Base-by-base conservation (phyloP, 1,284 basidiomycete genomes). In the Ustilago trichophora region DNA sequence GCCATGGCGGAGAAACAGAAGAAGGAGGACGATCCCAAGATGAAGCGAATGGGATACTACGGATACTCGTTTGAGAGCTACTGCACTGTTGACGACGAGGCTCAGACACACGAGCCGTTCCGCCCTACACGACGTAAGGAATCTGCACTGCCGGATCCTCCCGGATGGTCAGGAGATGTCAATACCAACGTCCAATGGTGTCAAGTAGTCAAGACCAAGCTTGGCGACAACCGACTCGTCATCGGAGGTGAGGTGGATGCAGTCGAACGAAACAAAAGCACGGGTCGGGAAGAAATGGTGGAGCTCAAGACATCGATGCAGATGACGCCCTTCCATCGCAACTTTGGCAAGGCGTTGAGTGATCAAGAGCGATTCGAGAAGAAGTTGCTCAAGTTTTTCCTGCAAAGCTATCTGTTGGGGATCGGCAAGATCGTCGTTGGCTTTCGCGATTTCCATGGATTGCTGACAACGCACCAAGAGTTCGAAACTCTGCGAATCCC, bases 131-230 rank as follows among this genome's bases (percentile, higher is more conserved):
- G n/a, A n/a, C n/a, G n/a, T n/a, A n/a, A n/a, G n/a, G n/a, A n/a
- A n/a, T n/a, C n/a, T n/a, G n/a, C n/a, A n/a, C n/a, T n/a, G n/a
- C n/a, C n/a, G n/a, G n/a, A 55, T 25, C 66, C 71, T 1, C 43
- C 42, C 7, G 73, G 75, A 0, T 94, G 92, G 91, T 87, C 90
- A 47, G 91, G 90, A 0, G 88, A 91, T 63, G 91, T 97, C 9
- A 88, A 98, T 78, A 96, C 92, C 6, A 97, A 97, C 76, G 88
- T 92, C 0, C 94, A 97, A 80, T 98, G 93, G 93, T 97, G 94
- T 79, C 90, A 88, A 64, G 88, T 98, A 22, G 90, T 95, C 38
- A 91, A 92, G 79, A 93, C 92, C 3, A 92, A 91, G 58, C 86
- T 97, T 5, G 92, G 90, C 0, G 85, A 88, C 46, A 87, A 86